Evolutionary conservation across 1,284 basidiomycete species (phyloP).

Genomic region (Mycena citricolor): DNA sequence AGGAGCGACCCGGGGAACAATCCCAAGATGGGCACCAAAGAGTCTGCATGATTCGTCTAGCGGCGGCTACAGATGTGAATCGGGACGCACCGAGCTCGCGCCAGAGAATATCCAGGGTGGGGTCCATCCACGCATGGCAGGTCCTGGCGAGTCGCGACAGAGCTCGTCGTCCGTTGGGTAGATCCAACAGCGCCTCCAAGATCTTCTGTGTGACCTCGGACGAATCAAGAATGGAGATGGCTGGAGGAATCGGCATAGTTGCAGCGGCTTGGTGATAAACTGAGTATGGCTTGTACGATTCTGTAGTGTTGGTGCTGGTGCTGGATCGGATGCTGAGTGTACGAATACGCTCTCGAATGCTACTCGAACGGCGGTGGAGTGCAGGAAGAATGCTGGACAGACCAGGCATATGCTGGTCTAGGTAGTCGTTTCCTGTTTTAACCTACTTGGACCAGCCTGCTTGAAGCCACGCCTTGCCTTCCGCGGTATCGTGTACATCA

Average conservation of each 20-base stretch:
- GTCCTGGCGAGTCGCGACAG: conserved; percentile 70
- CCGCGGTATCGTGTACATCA: no score
- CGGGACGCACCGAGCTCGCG: conserved; percentile 48
- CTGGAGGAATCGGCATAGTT: conserved; percentile 26
- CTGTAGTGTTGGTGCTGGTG: conserved; percentile 25
- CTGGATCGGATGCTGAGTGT: conserved; percentile 34
- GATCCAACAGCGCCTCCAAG: conserved; percentile 67
- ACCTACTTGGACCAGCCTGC: conserved; percentile 18
- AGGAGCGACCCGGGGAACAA: conserved; percentile 66
- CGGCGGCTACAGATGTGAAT: background rate
- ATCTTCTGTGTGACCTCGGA: conserved; percentile 61
- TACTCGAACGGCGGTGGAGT: conserved; percentile 38
- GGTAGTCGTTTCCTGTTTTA: conserved; percentile 25
- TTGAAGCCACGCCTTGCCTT: conserved; percentile 17
- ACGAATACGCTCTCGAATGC: conserved; percentile 38
- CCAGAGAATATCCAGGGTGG: conserved; percentile 73
- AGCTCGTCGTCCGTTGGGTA: conserved; percentile 60
- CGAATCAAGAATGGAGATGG: conserved; percentile 54
- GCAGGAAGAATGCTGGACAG: conserved; percentile 44
- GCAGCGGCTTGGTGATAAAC: conserved; percentile 53
- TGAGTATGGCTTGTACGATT: conserved; percentile 40
- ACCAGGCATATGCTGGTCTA: conserved; percentile 42
- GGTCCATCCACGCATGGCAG: conserved; percentile 67
- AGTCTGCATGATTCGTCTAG: conserved; percentile 42
- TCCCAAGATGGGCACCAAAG: conserved; percentile 65